Conservation (phyloP, 73 alveolate species). For the Paramecium caudatum region DNA sequence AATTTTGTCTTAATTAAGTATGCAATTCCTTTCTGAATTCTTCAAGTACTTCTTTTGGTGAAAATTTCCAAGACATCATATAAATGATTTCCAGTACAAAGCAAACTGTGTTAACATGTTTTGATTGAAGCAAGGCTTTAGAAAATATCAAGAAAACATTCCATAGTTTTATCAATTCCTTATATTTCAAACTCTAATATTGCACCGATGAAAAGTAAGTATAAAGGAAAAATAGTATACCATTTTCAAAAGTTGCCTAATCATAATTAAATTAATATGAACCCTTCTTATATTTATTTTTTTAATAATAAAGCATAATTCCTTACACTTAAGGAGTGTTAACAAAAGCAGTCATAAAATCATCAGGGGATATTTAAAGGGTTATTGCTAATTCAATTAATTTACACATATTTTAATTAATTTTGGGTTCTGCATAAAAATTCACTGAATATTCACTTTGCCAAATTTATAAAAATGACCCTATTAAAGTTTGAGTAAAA, state of each 20-base stretch:
- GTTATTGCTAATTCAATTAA: constrained; percentile 48
- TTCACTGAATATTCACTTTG: constrained; percentile 45
- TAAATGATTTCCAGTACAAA: constrained; percentile 62
- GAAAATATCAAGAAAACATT: background rate
- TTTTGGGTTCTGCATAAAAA: constrained; percentile 57
- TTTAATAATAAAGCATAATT: background rate
- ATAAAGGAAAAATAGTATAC: constrained; percentile 37
- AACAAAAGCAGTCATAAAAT: constrained; percentile 25
- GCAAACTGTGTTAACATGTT: constrained; percentile 61
- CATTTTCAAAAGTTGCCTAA: constrained; percentile 62
- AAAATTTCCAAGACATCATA: constrained; percentile 71
- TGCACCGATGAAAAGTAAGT: background rate
- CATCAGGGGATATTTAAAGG: constrained; percentile 60
- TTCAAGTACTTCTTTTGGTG: constrained; percentile 71
- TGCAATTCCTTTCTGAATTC: constrained; percentile 68
- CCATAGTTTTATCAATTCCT: constrained; percentile 4
- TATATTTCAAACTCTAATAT: background rate
- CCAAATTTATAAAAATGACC: constrained; percentile 12
- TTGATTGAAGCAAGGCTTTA: constrained; percentile 8
- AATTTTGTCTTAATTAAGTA: constrained; percentile 54
- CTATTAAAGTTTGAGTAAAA: background rate
- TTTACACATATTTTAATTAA: constrained; percentile 13
- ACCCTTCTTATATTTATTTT: constrained; percentile 25
- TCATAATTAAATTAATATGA: constrained; percentile 45
- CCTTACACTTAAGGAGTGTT: constrained; percentile 13